These are phyloP conservation scores for Cryptosporidium bovis DNA, from an alignment of 169 alveolate species.

Conservation along the genomic window DNA sequence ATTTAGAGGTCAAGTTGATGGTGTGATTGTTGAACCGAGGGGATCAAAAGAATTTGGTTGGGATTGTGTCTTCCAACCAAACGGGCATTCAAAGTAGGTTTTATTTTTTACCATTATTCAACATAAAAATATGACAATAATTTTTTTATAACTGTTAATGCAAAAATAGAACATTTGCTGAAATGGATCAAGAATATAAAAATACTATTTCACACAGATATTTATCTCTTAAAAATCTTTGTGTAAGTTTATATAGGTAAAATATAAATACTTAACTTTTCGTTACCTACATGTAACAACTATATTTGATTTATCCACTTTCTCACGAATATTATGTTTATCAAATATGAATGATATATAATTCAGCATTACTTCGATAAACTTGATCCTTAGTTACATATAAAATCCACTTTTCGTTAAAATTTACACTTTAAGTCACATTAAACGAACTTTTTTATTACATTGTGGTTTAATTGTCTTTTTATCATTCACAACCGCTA, in stretches of 20 bases:
- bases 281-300: too few relatives aligned
- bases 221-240: constrained; percentile 10
- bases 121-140: not conserved
- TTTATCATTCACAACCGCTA: too few relatives aligned
- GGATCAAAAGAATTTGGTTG: constrained; percentile 80
- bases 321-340: not conserved
- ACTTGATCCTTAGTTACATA: too few relatives aligned
- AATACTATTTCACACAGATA: constrained; percentile 56
- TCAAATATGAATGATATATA: not conserved
- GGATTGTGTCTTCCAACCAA: constrained; percentile 65
- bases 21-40: constrained; percentile 87
- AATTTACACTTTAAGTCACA: too few relatives aligned
- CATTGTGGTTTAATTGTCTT: too few relatives aligned
- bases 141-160: not conserved
- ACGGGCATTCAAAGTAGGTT: constrained; percentile 37
- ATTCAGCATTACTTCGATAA: not conserved
- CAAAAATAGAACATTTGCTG: constrained; percentile 36
- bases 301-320: not conserved
- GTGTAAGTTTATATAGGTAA: constrained; percentile 14
- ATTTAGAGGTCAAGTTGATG: constrained; percentile 86
- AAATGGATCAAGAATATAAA: constrained; percentile 32
- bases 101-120: not conserved
- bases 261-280: too few relatives aligned
- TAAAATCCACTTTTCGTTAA: too few relatives aligned
- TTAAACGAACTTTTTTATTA: too few relatives aligned